These are phyloP conservation scores for Orbilia blumenaviensis DNA, from an alignment of 2,329 filamentous ascomycete species.

Conservation along the genomic window DNA sequence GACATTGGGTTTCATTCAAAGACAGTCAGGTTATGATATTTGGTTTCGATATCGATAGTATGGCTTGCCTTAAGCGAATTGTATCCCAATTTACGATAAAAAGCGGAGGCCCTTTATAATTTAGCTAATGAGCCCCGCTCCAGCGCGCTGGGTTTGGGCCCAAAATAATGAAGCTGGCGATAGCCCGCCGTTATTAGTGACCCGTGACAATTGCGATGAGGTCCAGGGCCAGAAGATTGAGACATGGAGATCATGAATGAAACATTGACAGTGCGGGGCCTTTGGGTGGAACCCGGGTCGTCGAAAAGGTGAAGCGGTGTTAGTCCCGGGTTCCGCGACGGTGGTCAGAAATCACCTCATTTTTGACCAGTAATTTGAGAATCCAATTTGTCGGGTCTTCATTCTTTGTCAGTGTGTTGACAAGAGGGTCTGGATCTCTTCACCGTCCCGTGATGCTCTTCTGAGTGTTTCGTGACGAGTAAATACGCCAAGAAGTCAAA, in stretches of 20 bases:
- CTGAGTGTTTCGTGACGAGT: slow-evolving; percentile 1
- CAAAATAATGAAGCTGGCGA: background rate
- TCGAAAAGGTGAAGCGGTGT: slow-evolving; percentile 19
- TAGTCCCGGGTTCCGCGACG: slow-evolving; percentile 39
- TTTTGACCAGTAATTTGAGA: slow-evolving; percentile 40
- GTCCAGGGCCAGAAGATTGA: slow-evolving; percentile 18
- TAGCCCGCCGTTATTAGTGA: slow-evolving; percentile 5
- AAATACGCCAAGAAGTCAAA: slow-evolving; percentile 8
- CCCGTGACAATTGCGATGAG: slow-evolving; percentile 24
- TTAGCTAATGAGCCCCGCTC: slow-evolving; percentile 37
- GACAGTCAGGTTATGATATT: background rate
- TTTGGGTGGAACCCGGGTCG: background rate
- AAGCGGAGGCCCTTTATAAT: slow-evolving; percentile 37
- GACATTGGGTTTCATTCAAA: slow-evolving; percentile 1
- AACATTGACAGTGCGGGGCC: slow-evolving; percentile 24
- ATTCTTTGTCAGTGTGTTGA: slow-evolving; percentile 1
- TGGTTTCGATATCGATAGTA: slow-evolving; percentile 9
- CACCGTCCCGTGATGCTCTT: slow-evolving; percentile 35
- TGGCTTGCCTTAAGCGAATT: slow-evolving; percentile 1
- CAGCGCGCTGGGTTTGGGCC: slow-evolving; percentile 11
- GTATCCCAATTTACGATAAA: slow-evolving; percentile 12
- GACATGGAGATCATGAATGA: slow-evolving; percentile 38
- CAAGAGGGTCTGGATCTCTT: slow-evolving; percentile 40
- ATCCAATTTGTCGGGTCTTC: slow-evolving; percentile 39
- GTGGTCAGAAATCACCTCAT: slow-evolving; percentile 40